These are phyloP conservation scores for Sugiyamaella floridensis DNA, from an alignment of 805 yeast genomes.

Conservation along the genomic window DNA sequence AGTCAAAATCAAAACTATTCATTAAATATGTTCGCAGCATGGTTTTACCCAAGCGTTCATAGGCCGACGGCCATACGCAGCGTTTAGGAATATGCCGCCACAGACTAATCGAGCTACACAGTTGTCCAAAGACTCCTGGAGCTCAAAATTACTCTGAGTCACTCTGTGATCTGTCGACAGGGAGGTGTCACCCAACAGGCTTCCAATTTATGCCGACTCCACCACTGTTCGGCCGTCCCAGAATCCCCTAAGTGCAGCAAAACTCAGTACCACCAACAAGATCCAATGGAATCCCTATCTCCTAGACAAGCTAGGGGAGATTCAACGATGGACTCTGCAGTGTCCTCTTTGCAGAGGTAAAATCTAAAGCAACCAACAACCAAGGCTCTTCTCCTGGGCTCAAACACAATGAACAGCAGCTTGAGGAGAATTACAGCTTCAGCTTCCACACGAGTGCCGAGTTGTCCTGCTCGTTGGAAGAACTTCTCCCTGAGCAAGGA, in stretches of 20 bases:
- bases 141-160: slow-evolving; percentile 46
- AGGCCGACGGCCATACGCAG: slow-evolving; percentile 90
- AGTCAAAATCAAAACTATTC: background rate
- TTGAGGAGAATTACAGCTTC: slow-evolving; percentile 13
- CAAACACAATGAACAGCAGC: background rate
- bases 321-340: slow-evolving; percentile 17
- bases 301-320: slow-evolving; percentile 21
- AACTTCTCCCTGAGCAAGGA: slow-evolving; percentile 3
- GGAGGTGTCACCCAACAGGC: slow-evolving; percentile 38
- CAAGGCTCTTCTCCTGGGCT: slow-evolving; percentile 5
- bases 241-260: slow-evolving; percentile 10
- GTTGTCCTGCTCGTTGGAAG: slow-evolving; percentile 24
- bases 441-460: slow-evolving; percentile 33
- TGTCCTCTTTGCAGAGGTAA: slow-evolving; percentile 11
- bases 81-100: slow-evolving; percentile 99
- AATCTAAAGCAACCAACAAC: background rate
- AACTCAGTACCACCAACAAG: slow-evolving; percentile 10
- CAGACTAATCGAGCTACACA: slow-evolving; percentile 62
- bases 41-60: slow-evolving; percentile 99
- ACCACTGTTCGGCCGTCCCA: background rate
- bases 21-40: slow-evolving; percentile 79
- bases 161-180: slow-evolving; percentile 95
- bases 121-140: slow-evolving; percentile 24
- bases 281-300: slow-evolving; percentile 22
- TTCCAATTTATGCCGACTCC: slow-evolving; percentile 18